Conservation (phyloP, 306 rosid genomes). For the Vigna reflexopilosa region DNA sequence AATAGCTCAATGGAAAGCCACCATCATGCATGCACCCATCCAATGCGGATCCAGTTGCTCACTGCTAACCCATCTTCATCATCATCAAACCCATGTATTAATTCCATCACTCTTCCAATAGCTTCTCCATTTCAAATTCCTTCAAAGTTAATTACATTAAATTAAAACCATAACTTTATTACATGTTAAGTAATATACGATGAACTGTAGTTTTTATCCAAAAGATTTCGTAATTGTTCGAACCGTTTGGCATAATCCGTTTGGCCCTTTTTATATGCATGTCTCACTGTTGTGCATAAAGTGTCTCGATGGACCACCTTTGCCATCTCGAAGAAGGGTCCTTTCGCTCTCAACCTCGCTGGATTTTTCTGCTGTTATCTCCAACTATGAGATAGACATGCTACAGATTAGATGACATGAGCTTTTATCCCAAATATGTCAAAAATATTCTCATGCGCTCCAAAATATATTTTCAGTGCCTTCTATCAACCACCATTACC, state of each 20-base stretch:
- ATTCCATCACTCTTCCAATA: background rate
- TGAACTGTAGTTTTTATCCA: constrained; percentile 52
- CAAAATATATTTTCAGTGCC: constrained; percentile 59
- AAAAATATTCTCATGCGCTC: constrained; percentile 74
- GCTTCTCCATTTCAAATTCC: too few relatives aligned
- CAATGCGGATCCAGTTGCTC: constrained; percentile 40
- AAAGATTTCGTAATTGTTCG: constrained; percentile 70
- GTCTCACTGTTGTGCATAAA: constrained; percentile 84
- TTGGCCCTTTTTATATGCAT: constrained; percentile 57
- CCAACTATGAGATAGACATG: constrained; percentile 84
- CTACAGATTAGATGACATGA: constrained; percentile 81
- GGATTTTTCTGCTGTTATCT: constrained; percentile 77
- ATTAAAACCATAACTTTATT: too few relatives aligned
- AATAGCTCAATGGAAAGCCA: constrained; percentile 61
- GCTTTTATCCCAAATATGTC: constrained; percentile 66
- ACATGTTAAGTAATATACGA: too few relatives aligned
- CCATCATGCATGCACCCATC: constrained; percentile 26
- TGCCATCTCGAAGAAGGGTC: constrained; percentile 88
- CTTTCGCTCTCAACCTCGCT: constrained; percentile 67
- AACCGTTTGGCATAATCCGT: constrained; percentile 89
- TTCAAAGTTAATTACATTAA: too few relatives aligned
- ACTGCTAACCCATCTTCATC: background rate
- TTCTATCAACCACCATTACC: constrained; percentile 43
- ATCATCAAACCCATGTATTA: background rate
- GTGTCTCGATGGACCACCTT: constrained; percentile 76